Conservation (phyloP, 192 early-diverging fungal genomes). For the Coemansia sp. region DNA sequence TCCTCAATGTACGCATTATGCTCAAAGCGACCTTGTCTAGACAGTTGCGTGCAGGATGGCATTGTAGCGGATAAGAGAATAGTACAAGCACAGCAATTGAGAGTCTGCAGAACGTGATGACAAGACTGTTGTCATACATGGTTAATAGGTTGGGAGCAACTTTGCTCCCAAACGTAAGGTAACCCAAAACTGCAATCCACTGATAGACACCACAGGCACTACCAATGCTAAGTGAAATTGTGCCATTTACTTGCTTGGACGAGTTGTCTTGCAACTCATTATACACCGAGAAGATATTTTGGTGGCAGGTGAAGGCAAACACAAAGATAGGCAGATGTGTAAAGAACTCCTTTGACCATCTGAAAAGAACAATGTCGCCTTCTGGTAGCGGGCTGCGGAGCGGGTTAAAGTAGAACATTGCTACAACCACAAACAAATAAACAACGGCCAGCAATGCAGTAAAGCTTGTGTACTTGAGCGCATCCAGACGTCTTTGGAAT, state of each 20-base stretch:
- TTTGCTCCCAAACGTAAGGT: constrained; percentile 84
- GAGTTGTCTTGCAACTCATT: constrained; percentile 91
- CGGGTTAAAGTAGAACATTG: constrained; percentile 68
- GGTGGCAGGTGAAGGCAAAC: constrained; percentile 99
- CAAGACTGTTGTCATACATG: constrained; percentile 45
- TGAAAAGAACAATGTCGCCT: constrained; percentile 61
- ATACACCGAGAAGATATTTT: constrained; percentile 95
- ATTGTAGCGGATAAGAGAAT: constrained; percentile 91
- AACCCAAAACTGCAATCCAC: constrained; percentile 84
- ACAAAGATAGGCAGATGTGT: constrained; percentile 91
- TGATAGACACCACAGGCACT: constrained; percentile 78
- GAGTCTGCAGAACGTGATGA: constrained; percentile 83
- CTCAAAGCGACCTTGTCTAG: constrained; percentile 78
- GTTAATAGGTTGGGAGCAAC: constrained; percentile 82
- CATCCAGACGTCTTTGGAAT: constrained; percentile 83
- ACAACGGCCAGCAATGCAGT: constrained; percentile 82
- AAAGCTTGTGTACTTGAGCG: constrained; percentile 84
- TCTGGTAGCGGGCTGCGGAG: constrained; percentile 57
- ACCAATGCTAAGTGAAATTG: constrained; percentile 75
- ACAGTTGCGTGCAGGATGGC: constrained; percentile 85
- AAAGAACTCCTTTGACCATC: constrained; percentile 65
- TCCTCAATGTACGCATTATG: constrained; percentile 29
- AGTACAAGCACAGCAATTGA: constrained; percentile 87
- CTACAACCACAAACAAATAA: constrained; percentile 85
- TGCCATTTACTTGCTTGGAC: constrained; percentile 62